Evolutionary conservation across 441 rosid genomes (phyloP).

Genomic region (Hura crepitans): DNA sequence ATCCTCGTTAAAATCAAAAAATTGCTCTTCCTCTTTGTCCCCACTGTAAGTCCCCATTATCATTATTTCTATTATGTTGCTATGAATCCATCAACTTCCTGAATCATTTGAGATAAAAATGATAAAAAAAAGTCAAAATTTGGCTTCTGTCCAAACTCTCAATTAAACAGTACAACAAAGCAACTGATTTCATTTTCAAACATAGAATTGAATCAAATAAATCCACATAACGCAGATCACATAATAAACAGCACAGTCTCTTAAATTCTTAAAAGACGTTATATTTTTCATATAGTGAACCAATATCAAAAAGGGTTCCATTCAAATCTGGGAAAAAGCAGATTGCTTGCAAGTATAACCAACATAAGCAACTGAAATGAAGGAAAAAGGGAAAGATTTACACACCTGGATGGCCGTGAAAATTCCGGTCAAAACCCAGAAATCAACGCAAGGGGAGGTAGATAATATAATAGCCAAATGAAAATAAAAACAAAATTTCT

Average conservation of each 20-base stretch:
- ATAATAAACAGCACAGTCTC: slow-evolving; percentile 8
- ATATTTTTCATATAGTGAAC: neutral
- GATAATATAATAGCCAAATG: neutral
- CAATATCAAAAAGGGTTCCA: slow-evolving; percentile 5
- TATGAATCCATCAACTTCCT: slow-evolving; percentile 34
- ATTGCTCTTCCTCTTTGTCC: slow-evolving; percentile 54
- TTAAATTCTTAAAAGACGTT: neutral
- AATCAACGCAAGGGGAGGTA: slow-evolving; percentile 12
- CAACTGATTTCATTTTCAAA: slow-evolving; percentile 2
- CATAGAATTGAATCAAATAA: neutral
- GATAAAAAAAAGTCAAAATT: too few relatives aligned
- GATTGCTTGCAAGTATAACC: neutral
- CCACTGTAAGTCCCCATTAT: slow-evolving; percentile 38
- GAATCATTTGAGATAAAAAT: slow-evolving; percentile 22
- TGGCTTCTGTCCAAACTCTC: too few relatives aligned
- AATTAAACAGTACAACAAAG: too few relatives aligned
- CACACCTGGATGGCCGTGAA: slow-evolving; percentile 18
- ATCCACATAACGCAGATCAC: slow-evolving; percentile 26
- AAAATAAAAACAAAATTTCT: neutral
- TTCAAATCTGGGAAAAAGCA: neutral
- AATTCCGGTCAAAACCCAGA: slow-evolving; percentile 21
- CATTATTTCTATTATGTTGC: slow-evolving; percentile 15
- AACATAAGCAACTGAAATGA: neutral
- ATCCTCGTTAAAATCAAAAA: slow-evolving; percentile 59
- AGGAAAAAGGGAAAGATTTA: neutral